Evolutionary conservation across 108 stramenopile genomes (phyloP).

Genomic region (Cyclotella choctawhatcheeana): DNA sequence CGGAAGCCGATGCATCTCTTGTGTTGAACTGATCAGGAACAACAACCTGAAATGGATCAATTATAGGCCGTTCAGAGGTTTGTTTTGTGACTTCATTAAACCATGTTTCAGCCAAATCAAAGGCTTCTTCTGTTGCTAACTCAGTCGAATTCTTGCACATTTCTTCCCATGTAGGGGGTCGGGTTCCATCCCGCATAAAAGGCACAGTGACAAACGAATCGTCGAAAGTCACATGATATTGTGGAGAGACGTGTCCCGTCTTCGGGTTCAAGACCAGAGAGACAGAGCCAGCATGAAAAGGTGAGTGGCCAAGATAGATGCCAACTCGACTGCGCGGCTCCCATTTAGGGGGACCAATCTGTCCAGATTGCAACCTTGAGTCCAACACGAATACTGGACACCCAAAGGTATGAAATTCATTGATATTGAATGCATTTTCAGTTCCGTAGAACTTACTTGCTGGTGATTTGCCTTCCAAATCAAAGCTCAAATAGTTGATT

Average conservation of each 20-base stretch:
- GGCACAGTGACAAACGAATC: conserved; percentile 37
- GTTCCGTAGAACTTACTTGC: neutral
- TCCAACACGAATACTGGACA: conserved; percentile 26
- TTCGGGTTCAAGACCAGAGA: conserved; percentile 34
- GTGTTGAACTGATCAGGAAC: neutral
- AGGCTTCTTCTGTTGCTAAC: neutral
- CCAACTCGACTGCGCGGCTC: conserved; percentile 31
- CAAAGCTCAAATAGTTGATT: neutral
- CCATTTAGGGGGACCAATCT: conserved; percentile 35
- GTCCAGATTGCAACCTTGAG: conserved; percentile 17
- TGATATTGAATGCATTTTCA: neutral
- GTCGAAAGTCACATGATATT: conserved; percentile 37
- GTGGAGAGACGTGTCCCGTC: conserved; percentile 40
- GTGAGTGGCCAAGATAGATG: conserved; percentile 39
- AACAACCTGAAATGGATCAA: neutral
- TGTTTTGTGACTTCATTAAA: neutral
- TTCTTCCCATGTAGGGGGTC: conserved; percentile 21
- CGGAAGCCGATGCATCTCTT: neutral
- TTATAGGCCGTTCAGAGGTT: neutral
- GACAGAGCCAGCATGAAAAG: conserved; percentile 29
- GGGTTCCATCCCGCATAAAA: neutral
- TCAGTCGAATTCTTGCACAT: conserved; percentile 10
- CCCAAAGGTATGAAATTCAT: conserved; percentile 8
- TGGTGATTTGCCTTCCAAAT: neutral
- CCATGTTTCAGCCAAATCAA: conserved; percentile 7